Evolutionary conservation across 192 early-diverging fungal genomes (phyloP).

Genomic region (Geosiphon pyriformis): DNA sequence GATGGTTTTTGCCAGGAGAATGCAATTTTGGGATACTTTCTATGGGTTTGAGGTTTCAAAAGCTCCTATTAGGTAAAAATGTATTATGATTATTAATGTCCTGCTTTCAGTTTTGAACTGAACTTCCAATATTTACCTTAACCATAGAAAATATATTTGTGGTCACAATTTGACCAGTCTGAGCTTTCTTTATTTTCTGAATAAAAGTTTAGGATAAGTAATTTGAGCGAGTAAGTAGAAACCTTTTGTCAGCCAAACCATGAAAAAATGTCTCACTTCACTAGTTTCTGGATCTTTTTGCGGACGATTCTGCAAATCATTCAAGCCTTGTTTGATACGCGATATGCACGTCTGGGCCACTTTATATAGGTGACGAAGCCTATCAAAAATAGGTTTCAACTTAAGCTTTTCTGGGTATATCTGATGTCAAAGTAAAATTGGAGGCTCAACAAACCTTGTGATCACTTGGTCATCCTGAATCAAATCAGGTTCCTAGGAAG

Average conservation of each 20-base stretch:
- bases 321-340: constrained; percentile 13
- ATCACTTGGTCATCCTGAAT: constrained; percentile 5
- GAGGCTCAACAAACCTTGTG: constrained; percentile 17
- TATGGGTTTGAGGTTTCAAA: not conserved
- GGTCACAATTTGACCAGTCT: constrained; percentile 7
- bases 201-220: not conserved
- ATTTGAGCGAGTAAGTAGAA: too few relatives aligned
- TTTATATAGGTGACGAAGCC: constrained; percentile 3
- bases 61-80: constrained; percentile 12
- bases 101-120: not conserved
- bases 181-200: constrained; percentile 17
- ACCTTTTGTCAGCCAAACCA: too few relatives aligned
- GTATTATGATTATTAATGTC: not conserved
- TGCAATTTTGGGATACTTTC: constrained; percentile 5
- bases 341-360: not conserved
- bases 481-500: not conserved
- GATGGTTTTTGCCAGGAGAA: constrained; percentile 7
- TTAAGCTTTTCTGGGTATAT: too few relatives aligned
- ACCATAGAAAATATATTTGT: constrained; percentile 13
- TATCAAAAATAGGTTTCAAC: not conserved
- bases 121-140: constrained; percentile 16
- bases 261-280: constrained; percentile 2
- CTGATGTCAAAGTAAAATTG: too few relatives aligned
- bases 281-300: constrained; percentile 8
- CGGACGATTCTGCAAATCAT: constrained; percentile 11